These are phyloP conservation scores for Catunica adiposa DNA, from an alignment of 2,329 filamentous ascomycete genomes.

Conservation along the genomic window DNA sequence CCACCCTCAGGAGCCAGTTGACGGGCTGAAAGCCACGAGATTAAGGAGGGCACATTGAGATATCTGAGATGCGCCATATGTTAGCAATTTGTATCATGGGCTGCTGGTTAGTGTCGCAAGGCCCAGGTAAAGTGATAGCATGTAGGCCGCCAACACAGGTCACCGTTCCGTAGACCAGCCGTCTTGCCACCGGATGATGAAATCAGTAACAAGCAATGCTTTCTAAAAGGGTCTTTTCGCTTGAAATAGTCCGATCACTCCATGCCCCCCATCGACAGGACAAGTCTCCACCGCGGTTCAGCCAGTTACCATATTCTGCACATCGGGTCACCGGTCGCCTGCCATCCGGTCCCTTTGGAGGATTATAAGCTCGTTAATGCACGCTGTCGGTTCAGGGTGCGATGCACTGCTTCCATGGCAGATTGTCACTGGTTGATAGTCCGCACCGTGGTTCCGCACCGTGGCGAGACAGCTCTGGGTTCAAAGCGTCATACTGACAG, in stretches of 20 bases:
- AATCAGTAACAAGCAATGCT: too few relatives aligned
- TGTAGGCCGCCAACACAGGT: neutral
- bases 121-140: too few relatives aligned
- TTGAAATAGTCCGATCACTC: too few relatives aligned
- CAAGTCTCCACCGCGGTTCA: too few relatives aligned
- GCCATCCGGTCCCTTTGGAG: neutral
- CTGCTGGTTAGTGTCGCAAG: neutral
- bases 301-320: neutral
- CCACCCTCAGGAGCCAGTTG: conserved; percentile 87
- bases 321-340: neutral
- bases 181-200: too few relatives aligned
- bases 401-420: conserved; percentile 21
- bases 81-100: neutral
- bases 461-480: neutral
- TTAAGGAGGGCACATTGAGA: conserved; percentile 59
- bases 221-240: too few relatives aligned
- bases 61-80: conserved; percentile 31
- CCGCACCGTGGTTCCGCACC: neutral
- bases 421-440: conserved; percentile 21
- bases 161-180: too few relatives aligned
- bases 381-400: neutral
- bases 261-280: too few relatives aligned
- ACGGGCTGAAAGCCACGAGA: conserved; percentile 76
- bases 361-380: neutral
- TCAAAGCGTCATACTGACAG: conserved; percentile 11